These are phyloP conservation scores for Xylaria grammica DNA, from an alignment of 495 filamentous ascomycete species.

Conservation along the genomic window DNA sequence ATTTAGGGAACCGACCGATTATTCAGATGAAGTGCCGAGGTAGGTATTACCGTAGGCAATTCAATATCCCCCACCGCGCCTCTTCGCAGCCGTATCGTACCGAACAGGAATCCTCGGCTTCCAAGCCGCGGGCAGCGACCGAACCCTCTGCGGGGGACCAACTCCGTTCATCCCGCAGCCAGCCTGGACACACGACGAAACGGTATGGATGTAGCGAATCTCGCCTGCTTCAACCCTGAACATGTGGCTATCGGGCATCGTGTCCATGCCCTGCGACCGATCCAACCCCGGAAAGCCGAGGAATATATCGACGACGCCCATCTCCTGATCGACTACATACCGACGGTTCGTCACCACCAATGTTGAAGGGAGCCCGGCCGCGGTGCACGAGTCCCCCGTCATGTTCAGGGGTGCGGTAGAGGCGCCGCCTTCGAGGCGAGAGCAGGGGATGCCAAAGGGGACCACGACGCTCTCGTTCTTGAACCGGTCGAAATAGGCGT, in stretches of 20 bases:
- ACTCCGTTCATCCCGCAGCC: slow-evolving; percentile 41
- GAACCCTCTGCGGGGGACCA: slow-evolving; percentile 10
- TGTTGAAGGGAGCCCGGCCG: slow-evolving; percentile 40
- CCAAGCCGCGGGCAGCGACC: neutral
- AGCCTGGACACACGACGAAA: slow-evolving; percentile 35
- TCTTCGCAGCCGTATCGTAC: neutral
- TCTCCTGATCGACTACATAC: slow-evolving; percentile 45
- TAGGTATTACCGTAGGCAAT: too few relatives aligned
- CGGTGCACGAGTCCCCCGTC: slow-evolving; percentile 36
- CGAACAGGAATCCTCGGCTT: slow-evolving; percentile 4
- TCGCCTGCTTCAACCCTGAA: slow-evolving; percentile 46
- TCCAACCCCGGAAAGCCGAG: slow-evolving; percentile 46
- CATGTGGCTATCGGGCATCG: slow-evolving; percentile 42
- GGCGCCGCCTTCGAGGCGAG: slow-evolving; percentile 44
- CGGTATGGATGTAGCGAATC: slow-evolving; percentile 46
- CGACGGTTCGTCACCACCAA: slow-evolving; percentile 43
- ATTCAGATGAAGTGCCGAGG: too few relatives aligned
- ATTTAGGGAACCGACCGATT: neutral
- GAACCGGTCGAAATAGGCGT: slow-evolving; percentile 47
- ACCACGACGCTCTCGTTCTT: slow-evolving; percentile 38
- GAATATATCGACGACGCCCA: slow-evolving; percentile 45
- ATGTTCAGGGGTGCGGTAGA: slow-evolving; percentile 39
- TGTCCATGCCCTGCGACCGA: slow-evolving; percentile 32
- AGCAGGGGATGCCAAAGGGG: slow-evolving; percentile 42
- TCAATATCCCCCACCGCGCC: neutral